These are phyloP conservation scores for Asterochloris erici DNA, from an alignment of 139 green algal species.

Conservation along the genomic window DNA sequence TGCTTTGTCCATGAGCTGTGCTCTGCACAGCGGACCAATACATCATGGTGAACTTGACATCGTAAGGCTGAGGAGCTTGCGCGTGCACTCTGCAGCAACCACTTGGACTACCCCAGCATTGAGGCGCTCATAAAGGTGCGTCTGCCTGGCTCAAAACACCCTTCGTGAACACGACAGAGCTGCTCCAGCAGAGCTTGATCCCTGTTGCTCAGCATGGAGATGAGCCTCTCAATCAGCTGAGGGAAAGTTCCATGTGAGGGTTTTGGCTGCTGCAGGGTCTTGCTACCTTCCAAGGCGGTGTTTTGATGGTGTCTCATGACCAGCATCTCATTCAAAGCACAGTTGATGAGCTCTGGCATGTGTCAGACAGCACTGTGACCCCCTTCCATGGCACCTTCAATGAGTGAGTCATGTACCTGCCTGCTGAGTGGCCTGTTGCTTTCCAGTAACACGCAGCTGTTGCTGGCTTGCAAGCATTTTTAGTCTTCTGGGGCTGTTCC, in stretches of 20 bases:
- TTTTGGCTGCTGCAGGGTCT: conserved; percentile 50
- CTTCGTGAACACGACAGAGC: neutral
- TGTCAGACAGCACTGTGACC: conserved; percentile 26
- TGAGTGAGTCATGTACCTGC: conserved; percentile 71
- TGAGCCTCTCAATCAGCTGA: neutral
- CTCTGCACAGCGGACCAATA: neutral
- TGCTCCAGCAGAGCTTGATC: neutral
- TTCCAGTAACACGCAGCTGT: neutral
- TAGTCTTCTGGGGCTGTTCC: no score
- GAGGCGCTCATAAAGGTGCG: conserved; percentile 70
- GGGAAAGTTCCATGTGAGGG: neutral
- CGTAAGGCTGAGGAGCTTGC: no score
- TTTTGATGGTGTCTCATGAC: conserved; percentile 84
- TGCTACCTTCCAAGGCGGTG: conserved; percentile 71
- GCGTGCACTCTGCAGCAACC: conserved; percentile 50
- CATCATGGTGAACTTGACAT: neutral
- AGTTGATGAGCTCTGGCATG: conserved; percentile 80
- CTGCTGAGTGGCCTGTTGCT: neutral
- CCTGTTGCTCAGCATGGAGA: neutral
- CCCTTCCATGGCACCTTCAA: conserved; percentile 76
- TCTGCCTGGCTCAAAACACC: neutral
- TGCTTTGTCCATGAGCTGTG: neutral
- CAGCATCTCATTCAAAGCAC: conserved; percentile 80
- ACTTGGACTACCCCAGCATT: conserved; percentile 88
- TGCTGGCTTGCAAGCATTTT: no score